Base-by-base conservation (phyloP, 176 grass and related monocot species). In the Olyra latifolia region DNA sequence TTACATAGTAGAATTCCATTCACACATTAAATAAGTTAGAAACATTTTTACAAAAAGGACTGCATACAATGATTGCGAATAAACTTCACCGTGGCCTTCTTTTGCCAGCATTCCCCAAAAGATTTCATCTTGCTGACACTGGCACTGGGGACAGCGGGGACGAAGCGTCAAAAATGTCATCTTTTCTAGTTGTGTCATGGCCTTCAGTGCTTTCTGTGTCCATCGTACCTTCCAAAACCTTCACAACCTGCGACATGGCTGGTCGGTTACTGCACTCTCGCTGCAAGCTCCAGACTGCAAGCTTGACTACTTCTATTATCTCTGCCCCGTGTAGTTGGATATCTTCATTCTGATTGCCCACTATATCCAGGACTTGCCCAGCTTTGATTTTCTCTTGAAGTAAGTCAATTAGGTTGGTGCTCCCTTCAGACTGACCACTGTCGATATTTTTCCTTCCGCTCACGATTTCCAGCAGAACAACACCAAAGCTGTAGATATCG, bases 401-500 rank as follows among this genome's bases (percentile, higher is more conserved):
- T 38, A 80, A 49, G 64, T 75, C 87, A 30, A 93, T 89, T 62
- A 97, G 71, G 78, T 87, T 89, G 49, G 13, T 76, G 29, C 80
- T 86, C 19, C 79, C 93, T 84, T 90, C 85, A 66, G 88, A 83
- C 50, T 87, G 83, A 43, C 75, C 75, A 28, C 66, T 67, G 53
- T 93, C 90, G 1, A 93, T 75, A 62, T 93, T 93, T 74, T 82
- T 93, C 28, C 93, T 97, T 44, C 83, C 72, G 24, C 90, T 85
- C 42, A 88, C 54, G 1, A 82, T 90, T 71, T 96, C 89, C 61
- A 92, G 62, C 42, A 96, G 48, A 30, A 90, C 93, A 20, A 90
- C 87, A 63, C 90, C 93, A 23, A 96, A 96, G 77, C 90, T 96
- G 58, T 96, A 96, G 23, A 92, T 85, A 66, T 92, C 87, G 7